Conservation (phyloP, 192 early-diverging fungal genomes). For the Coemansia sp. region DNA sequence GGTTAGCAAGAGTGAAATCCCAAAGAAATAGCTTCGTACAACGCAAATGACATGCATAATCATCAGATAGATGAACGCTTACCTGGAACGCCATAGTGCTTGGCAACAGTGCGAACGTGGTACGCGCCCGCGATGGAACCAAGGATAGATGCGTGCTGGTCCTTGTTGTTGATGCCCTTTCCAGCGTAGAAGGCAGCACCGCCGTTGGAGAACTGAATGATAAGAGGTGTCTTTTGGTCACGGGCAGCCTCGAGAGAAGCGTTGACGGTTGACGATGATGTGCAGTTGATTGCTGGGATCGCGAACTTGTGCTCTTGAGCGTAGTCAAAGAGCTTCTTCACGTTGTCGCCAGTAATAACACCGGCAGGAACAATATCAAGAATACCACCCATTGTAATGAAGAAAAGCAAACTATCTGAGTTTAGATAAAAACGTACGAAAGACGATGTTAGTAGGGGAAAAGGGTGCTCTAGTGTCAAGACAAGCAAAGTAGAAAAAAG, state of each 20-base stretch:
- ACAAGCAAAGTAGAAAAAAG: background rate
- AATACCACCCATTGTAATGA: constrained; percentile 63
- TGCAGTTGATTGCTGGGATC: constrained; percentile 97
- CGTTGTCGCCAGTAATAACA: constrained; percentile 91
- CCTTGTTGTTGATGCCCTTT: constrained; percentile 87
- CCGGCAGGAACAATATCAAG: constrained; percentile 85
- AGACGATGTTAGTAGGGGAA: background rate
- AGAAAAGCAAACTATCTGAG: background rate
- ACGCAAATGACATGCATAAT: background rate
- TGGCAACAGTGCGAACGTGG: constrained; percentile 76
- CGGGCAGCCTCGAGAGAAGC: constrained; percentile 93
- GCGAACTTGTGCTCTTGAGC: constrained; percentile 81
- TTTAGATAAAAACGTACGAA: background rate
- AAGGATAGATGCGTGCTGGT: constrained; percentile 85
- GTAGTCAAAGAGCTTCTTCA: constrained; percentile 78
- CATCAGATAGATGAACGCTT: constrained; percentile 26
- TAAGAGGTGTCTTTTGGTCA: constrained; percentile 87
- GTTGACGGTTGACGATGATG: constrained; percentile 88
- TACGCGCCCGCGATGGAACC: constrained; percentile 91
- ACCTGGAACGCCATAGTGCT: constrained; percentile 79
- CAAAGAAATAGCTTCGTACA: background rate
- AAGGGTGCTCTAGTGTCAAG: no score
- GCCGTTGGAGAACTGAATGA: constrained; percentile 96
- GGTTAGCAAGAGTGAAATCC: no score
- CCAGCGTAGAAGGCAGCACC: constrained; percentile 90